Evolutionary conservation across 73 alveolate species (phyloP).

Genomic region (Paramecium bursaria): DNA sequence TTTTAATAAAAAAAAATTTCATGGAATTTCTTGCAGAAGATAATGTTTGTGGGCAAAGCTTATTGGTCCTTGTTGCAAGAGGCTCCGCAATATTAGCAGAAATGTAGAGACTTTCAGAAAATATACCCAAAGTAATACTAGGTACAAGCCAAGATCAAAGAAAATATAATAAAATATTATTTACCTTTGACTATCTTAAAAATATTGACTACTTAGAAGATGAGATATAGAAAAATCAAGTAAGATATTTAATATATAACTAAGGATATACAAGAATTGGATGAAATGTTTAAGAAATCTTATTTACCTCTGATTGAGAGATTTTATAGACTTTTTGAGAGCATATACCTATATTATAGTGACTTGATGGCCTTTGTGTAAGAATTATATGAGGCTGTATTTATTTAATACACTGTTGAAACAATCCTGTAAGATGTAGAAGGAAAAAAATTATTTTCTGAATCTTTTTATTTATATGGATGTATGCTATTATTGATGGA

Average conservation of each 20-base stretch:
- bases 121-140: conserved; percentile 91
- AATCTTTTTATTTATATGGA: conserved; percentile 91
- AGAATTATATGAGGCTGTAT: conserved; percentile 80
- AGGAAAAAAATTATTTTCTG: conserved; percentile 90
- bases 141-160: conserved; percentile 39
- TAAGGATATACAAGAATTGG: conserved; percentile 87
- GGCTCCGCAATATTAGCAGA: conserved; percentile 97
- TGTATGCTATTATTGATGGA: conserved; percentile 95
- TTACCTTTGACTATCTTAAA: conserved; percentile 86
- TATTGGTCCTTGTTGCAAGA: conserved; percentile 89
- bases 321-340: conserved; percentile 90
- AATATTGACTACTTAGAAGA: conserved; percentile 91
- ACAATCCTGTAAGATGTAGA: conserved; percentile 78
- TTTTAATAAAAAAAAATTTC: no score
- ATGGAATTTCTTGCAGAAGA: conserved; percentile 81
- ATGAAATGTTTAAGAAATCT: conserved; percentile 93
- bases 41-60: conserved; percentile 90
- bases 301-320: conserved; percentile 94
- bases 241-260: conserved; percentile 3
- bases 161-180: conserved; percentile 86
- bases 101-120: conserved; percentile 89
- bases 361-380: conserved; percentile 88
- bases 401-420: conserved; percentile 60
- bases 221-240: conserved; percentile 85
- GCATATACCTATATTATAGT: conserved; percentile 89